A percentile compares a stretch with the other conserved stretches of the same genome.
Evolutionary conservation across 2,329 filamentous ascomycete genomes (phyloP).

Genomic region (Fragosphaeria purpurea): DNA sequence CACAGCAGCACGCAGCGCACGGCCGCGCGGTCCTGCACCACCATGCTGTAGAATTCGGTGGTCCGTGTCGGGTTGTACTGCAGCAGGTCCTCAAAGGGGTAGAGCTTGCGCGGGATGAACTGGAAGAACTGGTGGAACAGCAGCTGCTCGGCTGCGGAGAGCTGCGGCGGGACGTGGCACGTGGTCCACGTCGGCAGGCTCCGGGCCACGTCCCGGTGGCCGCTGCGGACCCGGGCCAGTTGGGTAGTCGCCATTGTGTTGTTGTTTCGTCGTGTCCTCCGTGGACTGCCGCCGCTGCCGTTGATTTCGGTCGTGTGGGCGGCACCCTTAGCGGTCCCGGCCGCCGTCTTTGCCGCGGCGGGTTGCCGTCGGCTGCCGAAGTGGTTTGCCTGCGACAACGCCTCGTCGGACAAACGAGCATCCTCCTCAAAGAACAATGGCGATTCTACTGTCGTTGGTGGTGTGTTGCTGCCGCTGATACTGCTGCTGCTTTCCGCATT

Average conservation of each 20-base stretch:
- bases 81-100: conserved; percentile 23
- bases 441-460: no score
- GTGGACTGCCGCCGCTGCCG: no score
- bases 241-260: conserved; percentile 1
- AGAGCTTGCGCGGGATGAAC: conserved; percentile 20
- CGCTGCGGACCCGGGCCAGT: conserved; percentile 1
- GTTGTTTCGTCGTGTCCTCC: not conserved
- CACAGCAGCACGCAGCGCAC: conserved; percentile 22
- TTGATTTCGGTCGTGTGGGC: no score
- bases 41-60: conserved; percentile 18
- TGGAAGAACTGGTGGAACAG: conserved; percentile 20
- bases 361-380: no score
- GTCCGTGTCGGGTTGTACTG: conserved; percentile 21
- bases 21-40: conserved; percentile 17
- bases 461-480: no score
- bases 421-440: no score
- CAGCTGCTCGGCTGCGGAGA: conserved; percentile 18
- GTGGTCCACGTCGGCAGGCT: conserved; percentile 11
- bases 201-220: conserved; percentile 7
- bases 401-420: no score
- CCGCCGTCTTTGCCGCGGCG: no score
- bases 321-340: no score
- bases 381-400: no score
- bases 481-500: no score
- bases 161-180: conserved; percentile 9